Conservation (phyloP, 2,329 filamentous ascomycete species). For the Penicillium sp. region DNA sequence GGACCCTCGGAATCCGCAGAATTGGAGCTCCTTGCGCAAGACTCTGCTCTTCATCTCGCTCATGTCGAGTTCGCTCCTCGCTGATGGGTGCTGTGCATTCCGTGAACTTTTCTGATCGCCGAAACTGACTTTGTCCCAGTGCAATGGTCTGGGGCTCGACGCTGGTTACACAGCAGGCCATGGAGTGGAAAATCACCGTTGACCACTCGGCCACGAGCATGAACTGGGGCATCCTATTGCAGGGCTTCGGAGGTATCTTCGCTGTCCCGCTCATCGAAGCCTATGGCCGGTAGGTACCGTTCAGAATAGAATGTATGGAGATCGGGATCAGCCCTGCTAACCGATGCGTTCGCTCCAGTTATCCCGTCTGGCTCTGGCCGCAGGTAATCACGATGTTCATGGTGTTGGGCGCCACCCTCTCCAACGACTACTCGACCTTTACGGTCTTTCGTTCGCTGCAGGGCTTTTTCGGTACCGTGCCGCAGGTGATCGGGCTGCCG, state of each 20-base stretch:
- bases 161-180: conserved; percentile 37
- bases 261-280: conserved; percentile 41
- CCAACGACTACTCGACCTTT: conserved; percentile 40
- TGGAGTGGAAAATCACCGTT: conserved; percentile 35
- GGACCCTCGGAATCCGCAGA: conserved; percentile 26
- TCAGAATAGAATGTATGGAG: not conserved
- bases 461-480: conserved; percentile 39
- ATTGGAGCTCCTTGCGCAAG: conserved; percentile 32
- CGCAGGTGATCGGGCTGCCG: conserved; percentile 41
- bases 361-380: conserved; percentile 45
- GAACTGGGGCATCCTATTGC: conserved; percentile 41
- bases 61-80: conserved; percentile 36
- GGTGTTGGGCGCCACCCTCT: conserved; percentile 41
- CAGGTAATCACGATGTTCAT: conserved; percentile 40
- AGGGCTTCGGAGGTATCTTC: conserved; percentile 39
- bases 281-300: conserved; percentile 38
- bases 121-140: conserved; percentile 11
- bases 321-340: not conserved
- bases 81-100: conserved; percentile 32
- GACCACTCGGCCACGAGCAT: conserved; percentile 38
- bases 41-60: conserved; percentile 33
- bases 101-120: not conserved
- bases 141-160: conserved; percentile 45
- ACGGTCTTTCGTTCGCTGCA: conserved; percentile 40
- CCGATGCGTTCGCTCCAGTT: conserved; percentile 20